Evolutionary conservation across 495 filamentous ascomycete species (phyloP).

Genomic region (Penicillium pancosmium): DNA sequence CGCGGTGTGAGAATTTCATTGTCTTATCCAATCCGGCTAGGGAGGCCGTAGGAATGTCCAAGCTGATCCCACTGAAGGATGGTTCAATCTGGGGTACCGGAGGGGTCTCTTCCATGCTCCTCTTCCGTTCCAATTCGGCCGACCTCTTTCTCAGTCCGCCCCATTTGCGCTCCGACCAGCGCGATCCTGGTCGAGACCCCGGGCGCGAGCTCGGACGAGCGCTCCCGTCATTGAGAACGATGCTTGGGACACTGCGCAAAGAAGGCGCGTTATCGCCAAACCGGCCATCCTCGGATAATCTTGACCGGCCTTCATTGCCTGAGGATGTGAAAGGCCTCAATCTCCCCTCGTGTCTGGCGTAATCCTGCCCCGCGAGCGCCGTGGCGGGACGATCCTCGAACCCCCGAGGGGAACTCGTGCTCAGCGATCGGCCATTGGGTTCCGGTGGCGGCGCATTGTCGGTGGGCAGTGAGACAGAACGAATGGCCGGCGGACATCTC

Average conservation of each 20-base stretch:
- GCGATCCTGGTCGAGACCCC: slow-evolving; percentile 37
- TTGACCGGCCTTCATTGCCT: slow-evolving; percentile 16
- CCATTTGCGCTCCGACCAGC: slow-evolving; percentile 53
- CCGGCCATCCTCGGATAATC: slow-evolving; percentile 21
- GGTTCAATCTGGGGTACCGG: slow-evolving; percentile 40
- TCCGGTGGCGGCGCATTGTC: slow-evolving; percentile 27
- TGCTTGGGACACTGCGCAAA: slow-evolving; percentile 46
- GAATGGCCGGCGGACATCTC: slow-evolving; percentile 27
- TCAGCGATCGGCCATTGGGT: slow-evolving; percentile 32
- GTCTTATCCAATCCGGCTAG: slow-evolving; percentile 56
- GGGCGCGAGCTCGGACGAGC: slow-evolving; percentile 42
- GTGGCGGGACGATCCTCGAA: slow-evolving; percentile 24
- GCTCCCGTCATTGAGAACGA: slow-evolving; percentile 41
- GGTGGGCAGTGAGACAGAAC: slow-evolving; percentile 36
- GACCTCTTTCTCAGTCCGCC: slow-evolving; percentile 41
- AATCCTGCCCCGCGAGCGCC: slow-evolving; percentile 15
- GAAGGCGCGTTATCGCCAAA: slow-evolving; percentile 29
- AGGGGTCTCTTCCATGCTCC: slow-evolving; percentile 32
- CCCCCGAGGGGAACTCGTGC: slow-evolving; percentile 28
- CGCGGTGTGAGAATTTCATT: slow-evolving; percentile 61
- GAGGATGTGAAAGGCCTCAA: slow-evolving; percentile 14
- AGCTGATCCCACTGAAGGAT: slow-evolving; percentile 55
- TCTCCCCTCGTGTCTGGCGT: slow-evolving; percentile 15
- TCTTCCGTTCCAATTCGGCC: slow-evolving; percentile 37
- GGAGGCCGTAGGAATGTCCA: slow-evolving; percentile 57